A percentile compares a stretch with the other conserved stretches of the same genome.
Evolutionary conservation across 495 filamentous ascomycete genomes (phyloP).

Genomic region (Delitschia confertaspora): DNA sequence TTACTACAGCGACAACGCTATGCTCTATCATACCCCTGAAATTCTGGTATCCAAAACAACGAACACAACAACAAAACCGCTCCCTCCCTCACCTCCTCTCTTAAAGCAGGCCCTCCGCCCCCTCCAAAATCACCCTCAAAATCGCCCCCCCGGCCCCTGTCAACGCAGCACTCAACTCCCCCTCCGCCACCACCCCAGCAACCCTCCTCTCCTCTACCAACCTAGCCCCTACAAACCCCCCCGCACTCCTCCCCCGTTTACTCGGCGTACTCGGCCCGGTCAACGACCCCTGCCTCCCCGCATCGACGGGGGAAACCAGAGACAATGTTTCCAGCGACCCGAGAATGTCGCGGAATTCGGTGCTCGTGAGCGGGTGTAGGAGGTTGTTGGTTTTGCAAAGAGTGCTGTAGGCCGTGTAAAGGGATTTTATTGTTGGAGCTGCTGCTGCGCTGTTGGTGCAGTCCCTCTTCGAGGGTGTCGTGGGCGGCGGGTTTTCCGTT

Average conservation of each 20-base stretch:
- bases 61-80: no score
- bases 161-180: conserved; percentile 29
- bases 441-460: conserved; percentile 35
- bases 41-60: no score
- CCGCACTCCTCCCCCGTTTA: conserved; percentile 25
- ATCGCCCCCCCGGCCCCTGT: conserved; percentile 32
- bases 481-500: conserved; percentile 17
- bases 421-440: conserved; percentile 65
- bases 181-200: conserved; percentile 28
- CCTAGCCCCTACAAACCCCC: conserved; percentile 30
- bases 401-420: conserved; percentile 69
- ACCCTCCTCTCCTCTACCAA: conserved; percentile 34
- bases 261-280: conserved; percentile 31
- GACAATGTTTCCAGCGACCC: conserved; percentile 77
- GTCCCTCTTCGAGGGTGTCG: conserved; percentile 56
- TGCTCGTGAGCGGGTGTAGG: conserved; percentile 74
- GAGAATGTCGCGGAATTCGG: conserved; percentile 92
- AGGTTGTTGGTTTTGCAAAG: conserved; percentile 77
- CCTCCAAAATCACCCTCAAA: conserved; percentile 33
- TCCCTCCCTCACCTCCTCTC: no score
- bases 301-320: conserved; percentile 62
- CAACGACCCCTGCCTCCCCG: conserved; percentile 41
- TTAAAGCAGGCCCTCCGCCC: no score
- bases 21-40: no score
- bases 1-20: no score